phyloP scores from a whole-genome alignment of 1,284 basidiomycete genomes.

The Ceratobasidium sp. region DNA sequence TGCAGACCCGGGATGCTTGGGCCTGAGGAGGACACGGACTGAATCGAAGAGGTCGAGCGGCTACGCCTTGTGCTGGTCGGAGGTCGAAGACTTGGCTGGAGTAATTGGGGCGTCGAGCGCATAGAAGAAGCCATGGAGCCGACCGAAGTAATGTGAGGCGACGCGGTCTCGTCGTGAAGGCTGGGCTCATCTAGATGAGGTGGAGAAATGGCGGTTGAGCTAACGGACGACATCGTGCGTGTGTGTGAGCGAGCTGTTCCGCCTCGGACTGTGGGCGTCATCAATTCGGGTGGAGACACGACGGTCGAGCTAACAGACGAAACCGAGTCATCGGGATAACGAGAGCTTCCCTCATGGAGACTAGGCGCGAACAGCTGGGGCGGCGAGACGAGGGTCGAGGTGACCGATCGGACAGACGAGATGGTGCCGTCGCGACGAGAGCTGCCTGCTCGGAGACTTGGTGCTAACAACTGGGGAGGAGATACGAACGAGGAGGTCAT shows the following conservation, averaged over 20 bases:
- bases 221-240: slow-evolving; percentile 3
- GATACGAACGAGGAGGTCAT: slow-evolving; percentile 3
- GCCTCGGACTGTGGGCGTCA: neutral
- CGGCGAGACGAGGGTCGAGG: slow-evolving; percentile 12
- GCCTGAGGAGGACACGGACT: neutral
- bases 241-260: neutral
- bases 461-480: neutral
- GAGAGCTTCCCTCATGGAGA: slow-evolving; percentile 2
- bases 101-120: neutral
- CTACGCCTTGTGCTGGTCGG: neutral
- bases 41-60: neutral
- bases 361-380: slow-evolving; percentile 22
- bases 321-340: neutral
- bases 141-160: slow-evolving; percentile 4
- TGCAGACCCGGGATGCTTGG: too few relatives aligned
- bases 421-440: slow-evolving; percentile 6
- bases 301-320: slow-evolving; percentile 8
- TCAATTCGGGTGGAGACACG: neutral
- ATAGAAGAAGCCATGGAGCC: neutral
- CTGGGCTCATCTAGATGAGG: neutral
- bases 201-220: neutral
- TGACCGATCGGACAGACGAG: slow-evolving; percentile 11
- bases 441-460: slow-evolving; percentile 26
- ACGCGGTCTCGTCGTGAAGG: neutral
- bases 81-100: neutral